Conservation (phyloP, 1,284 basidiomycete species). For the Cutaneotrichosporon dermatis region DNA sequence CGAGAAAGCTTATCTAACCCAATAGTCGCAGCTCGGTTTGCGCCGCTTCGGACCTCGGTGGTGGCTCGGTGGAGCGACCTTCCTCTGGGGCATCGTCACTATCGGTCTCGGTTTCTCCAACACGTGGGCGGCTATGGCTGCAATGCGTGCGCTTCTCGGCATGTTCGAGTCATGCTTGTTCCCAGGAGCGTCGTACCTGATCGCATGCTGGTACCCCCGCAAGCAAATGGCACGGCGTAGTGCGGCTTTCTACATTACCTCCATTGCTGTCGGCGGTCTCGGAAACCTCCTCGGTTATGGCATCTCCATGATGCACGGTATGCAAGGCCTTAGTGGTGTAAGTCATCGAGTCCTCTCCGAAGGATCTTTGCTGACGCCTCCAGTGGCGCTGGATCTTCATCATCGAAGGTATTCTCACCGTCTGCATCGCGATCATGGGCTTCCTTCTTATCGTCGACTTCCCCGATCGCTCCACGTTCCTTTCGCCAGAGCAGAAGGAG, state of each 20-base stretch:
- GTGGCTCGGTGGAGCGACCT: slow-evolving; percentile 11
- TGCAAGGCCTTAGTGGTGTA: not conserved
- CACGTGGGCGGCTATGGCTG: slow-evolving; percentile 42
- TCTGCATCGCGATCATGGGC: slow-evolving; percentile 35
- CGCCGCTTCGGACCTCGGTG: slow-evolving; percentile 13
- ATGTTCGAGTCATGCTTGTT: slow-evolving; percentile 43
- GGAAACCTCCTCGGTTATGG: slow-evolving; percentile 19
- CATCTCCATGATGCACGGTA: slow-evolving; percentile 9
- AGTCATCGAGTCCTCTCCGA: not conserved
- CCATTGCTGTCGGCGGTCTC: slow-evolving; percentile 18
- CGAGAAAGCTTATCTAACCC: not conserved
- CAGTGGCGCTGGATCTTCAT: slow-evolving; percentile 16
- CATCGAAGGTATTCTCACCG: slow-evolving; percentile 31
- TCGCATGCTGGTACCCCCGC: slow-evolving; percentile 50
- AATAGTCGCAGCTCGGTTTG: slow-evolving; percentile 23
- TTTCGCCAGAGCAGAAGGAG: slow-evolving; percentile 43
- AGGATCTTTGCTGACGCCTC: not conserved
- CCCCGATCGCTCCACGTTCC: slow-evolving; percentile 51
- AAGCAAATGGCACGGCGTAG: slow-evolving; percentile 46
- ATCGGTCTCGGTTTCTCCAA: slow-evolving; percentile 42
- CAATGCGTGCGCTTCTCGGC: slow-evolving; percentile 47
- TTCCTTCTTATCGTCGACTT: slow-evolving; percentile 46
- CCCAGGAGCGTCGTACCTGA: slow-evolving; percentile 46
- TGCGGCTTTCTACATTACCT: slow-evolving; percentile 47
- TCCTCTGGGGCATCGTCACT: slow-evolving; percentile 47